phyloP scores from a whole-genome alignment of 2,329 filamentous ascomycete genomes.

The Calonectria crousiana region DNA sequence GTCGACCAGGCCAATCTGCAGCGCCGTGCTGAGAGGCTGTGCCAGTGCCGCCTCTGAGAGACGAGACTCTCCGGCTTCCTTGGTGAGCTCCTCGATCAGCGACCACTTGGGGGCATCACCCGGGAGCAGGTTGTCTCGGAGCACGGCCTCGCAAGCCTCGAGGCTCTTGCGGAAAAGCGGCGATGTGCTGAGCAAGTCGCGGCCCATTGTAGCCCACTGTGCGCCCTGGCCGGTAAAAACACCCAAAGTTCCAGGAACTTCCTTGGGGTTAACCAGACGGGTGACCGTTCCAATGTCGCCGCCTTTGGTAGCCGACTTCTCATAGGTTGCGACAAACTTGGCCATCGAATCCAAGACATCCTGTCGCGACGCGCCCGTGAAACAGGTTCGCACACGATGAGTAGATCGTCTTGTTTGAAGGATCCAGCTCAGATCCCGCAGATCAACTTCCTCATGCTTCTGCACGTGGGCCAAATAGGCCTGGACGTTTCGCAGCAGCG shows the following conservation, averaged over 20 bases:
- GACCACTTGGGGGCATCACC: constrained; percentile 43
- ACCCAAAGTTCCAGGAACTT: neutral
- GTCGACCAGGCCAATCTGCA: constrained; percentile 45
- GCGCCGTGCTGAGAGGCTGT: constrained; percentile 45
- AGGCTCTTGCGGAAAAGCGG: constrained; percentile 27
- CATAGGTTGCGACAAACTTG: neutral
- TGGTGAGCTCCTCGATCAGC: constrained; percentile 40
- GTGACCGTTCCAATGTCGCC: neutral
- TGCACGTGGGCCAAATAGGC: neutral
- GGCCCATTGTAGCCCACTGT: constrained; percentile 49
- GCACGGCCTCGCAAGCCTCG: constrained; percentile 37
- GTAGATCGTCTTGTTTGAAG: neutral
- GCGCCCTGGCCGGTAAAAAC: constrained; percentile 43
- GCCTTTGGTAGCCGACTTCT: neutral
- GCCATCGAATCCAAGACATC: neutral
- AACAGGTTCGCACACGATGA: neutral
- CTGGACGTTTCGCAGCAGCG: neutral
- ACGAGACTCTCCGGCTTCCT: constrained; percentile 22
- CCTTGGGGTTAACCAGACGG: neutral
- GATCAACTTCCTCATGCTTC: neutral
- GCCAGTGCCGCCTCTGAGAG: constrained; percentile 43
- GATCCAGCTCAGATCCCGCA: neutral
- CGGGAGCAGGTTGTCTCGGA: constrained; percentile 31
- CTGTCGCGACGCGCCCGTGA: neutral
- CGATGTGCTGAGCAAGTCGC: constrained; percentile 41